phyloP scores from a whole-genome alignment of 1,284 basidiomycete species.

The Puccinia brachypodii region DNA sequence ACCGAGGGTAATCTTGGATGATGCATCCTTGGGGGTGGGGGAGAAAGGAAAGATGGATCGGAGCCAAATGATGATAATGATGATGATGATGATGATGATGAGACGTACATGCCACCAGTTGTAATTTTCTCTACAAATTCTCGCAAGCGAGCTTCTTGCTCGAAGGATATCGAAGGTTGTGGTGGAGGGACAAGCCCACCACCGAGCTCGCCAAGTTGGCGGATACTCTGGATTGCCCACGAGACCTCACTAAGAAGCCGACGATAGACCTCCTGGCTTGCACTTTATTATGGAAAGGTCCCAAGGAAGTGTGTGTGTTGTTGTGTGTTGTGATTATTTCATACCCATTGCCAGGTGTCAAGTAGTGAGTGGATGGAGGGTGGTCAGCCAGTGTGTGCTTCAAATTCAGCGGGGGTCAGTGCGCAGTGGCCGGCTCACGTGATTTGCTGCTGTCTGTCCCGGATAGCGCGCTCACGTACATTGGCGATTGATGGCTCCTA shows the following conservation, averaged over 20 bases:
- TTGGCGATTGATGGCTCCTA: background rate
- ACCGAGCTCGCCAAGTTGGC: constrained; percentile 34
- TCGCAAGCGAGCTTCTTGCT: constrained; percentile 30
- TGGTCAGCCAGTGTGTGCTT: background rate
- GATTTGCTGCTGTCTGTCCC: constrained; percentile 23
- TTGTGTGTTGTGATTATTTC: too few relatives aligned
- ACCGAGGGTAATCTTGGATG: background rate
- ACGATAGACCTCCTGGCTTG: constrained; percentile 17
- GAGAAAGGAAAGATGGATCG: background rate
- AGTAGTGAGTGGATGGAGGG: background rate
- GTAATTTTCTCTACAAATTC: constrained; percentile 33
- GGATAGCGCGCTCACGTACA: constrained; percentile 22
- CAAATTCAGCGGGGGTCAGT: background rate
- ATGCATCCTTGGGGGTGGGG: background rate
- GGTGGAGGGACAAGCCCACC: constrained; percentile 6
- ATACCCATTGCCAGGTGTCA: too few relatives aligned
- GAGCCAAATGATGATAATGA: background rate
- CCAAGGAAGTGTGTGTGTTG: background rate
- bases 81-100: background rate
- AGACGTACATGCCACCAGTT: constrained; percentile 5
- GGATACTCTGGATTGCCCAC: constrained; percentile 35
- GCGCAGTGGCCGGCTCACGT: constrained; percentile 33
- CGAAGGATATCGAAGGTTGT: background rate
- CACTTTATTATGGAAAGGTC: background rate
- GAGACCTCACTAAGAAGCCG: constrained; percentile 32